These are phyloP conservation scores for Aspergillus neoniger DNA, from an alignment of 2,329 filamentous ascomycete genomes.

Conservation along the genomic window DNA sequence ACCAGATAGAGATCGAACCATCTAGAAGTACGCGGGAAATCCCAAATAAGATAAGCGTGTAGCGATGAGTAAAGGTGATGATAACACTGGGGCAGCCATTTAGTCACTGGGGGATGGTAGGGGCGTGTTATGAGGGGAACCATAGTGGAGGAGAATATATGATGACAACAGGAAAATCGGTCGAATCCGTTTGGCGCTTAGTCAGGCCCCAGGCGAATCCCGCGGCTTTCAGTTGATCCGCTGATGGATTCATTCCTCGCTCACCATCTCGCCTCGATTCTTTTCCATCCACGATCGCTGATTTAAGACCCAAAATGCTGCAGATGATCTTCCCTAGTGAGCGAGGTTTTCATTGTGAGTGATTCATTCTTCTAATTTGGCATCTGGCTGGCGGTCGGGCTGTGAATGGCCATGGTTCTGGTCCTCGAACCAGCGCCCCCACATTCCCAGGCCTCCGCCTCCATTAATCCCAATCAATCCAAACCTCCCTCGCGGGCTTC, in stretches of 20 bases:
- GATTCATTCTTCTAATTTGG: neutral
- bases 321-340: constrained; percentile 24
- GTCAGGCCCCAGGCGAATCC: constrained; percentile 17
- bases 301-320: constrained; percentile 25
- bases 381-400: constrained; percentile 4
- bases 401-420: constrained; percentile 13
- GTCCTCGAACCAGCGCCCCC: constrained; percentile 26
- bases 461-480: constrained; percentile 20
- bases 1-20: constrained; percentile 2
- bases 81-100: neutral
- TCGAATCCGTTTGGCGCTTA: constrained; percentile 15
- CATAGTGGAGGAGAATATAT: neutral
- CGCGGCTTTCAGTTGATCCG: constrained; percentile 27
- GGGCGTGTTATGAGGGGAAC: neutral
- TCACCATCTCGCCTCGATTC: constrained; percentile 10
- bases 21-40: neutral
- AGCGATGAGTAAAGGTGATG: neutral
- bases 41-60: neutral
- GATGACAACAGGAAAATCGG: neutral
- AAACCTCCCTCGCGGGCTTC: constrained; percentile 32
- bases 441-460: constrained; percentile 34
- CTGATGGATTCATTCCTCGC: constrained; percentile 12
- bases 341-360: constrained; percentile 26
- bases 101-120: neutral
- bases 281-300: constrained; percentile 10